These are phyloP conservation scores for Blastomyces emzantsi DNA, from an alignment of 2,329 filamentous ascomycete genomes.

Conservation along the genomic window DNA sequence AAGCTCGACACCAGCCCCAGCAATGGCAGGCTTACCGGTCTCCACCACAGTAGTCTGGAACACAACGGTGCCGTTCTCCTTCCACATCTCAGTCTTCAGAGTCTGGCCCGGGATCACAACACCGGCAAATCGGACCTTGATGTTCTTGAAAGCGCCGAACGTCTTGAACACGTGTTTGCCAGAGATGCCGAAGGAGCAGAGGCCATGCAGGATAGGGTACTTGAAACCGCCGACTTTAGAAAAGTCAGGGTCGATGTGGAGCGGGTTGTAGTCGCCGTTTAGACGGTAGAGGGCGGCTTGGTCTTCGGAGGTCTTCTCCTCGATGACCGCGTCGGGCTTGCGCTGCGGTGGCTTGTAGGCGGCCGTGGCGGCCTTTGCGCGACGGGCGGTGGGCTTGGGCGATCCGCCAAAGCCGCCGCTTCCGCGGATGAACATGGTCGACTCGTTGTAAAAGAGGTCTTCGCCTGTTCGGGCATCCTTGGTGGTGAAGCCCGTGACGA, in stretches of 20 bases:
- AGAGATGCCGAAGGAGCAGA: slow-evolving; percentile 87
- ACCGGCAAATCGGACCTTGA: slow-evolving; percentile 87
- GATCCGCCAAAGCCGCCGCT: slow-evolving; percentile 83
- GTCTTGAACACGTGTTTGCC: slow-evolving; percentile 82
- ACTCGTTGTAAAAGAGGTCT: slow-evolving; percentile 94
- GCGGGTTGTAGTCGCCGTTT: slow-evolving; percentile 89
- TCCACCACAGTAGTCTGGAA: slow-evolving; percentile 89
- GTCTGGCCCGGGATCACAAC: slow-evolving; percentile 80
- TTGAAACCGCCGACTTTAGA: slow-evolving; percentile 94
- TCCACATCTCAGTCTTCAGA: slow-evolving; percentile 92
- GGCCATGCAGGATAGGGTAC: slow-evolving; percentile 87
- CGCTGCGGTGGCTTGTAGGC: slow-evolving; percentile 70
- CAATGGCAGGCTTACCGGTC: slow-evolving; percentile 82
- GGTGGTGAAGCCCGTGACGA: slow-evolving; percentile 71
- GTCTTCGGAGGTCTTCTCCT: slow-evolving; percentile 78
- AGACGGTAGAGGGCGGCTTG: slow-evolving; percentile 91
- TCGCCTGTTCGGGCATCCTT: slow-evolving; percentile 77
- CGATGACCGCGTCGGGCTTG: slow-evolving; percentile 68
- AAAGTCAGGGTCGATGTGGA: slow-evolving; percentile 92
- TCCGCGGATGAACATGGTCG: slow-evolving; percentile 83
- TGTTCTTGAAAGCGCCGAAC: slow-evolving; percentile 76
- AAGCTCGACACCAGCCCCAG: slow-evolving; percentile 68
- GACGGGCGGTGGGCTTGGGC: slow-evolving; percentile 55
- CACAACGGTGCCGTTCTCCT: slow-evolving; percentile 65
- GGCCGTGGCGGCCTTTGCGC: slow-evolving; percentile 72